Evolutionary conservation across 129 eudicot species (phyloP).

Genomic region (Tagetes patula): DNA sequence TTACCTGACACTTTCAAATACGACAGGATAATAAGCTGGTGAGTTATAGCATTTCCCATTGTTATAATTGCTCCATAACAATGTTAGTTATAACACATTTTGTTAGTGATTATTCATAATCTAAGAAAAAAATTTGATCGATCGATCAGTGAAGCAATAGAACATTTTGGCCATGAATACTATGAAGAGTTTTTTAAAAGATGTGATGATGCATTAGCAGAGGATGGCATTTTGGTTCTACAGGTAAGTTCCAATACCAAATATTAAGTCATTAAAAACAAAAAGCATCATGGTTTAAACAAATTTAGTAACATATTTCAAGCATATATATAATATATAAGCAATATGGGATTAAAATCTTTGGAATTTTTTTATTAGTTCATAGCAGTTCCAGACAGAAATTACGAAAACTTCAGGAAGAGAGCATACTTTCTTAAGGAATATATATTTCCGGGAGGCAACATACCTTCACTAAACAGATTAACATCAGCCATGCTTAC

Average conservation of each 20-base stretch:
- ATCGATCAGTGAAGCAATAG: conserved; percentile 67
- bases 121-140: not conserved
- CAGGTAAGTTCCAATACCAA: conserved; percentile 42
- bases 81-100: not conserved
- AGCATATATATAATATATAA: no score
- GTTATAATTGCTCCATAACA: not conserved
- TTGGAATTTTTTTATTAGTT: conserved; percentile 39
- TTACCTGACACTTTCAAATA: conserved; percentile 51
- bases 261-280: not conserved
- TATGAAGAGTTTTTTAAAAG: conserved; percentile 65
- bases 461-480: conserved; percentile 64
- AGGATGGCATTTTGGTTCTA: conserved; percentile 57
- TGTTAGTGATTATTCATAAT: not conserved
- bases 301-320: no score
- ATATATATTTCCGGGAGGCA: conserved; percentile 80
- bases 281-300: not conserved
- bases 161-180: conserved; percentile 79
- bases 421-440: conserved; percentile 66
- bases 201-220: conserved; percentile 60
- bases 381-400: conserved; percentile 63
- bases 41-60: conserved; percentile 16
- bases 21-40: conserved; percentile 80
- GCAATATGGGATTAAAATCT: not conserved
- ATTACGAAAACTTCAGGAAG: conserved; percentile 58
- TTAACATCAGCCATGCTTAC: conserved; percentile 73